Evolutionary conservation across 179 eudicot species (phyloP), one percentile per base, ranked within the genome.

Genomic region (Gypsophila paniculata): DNA sequence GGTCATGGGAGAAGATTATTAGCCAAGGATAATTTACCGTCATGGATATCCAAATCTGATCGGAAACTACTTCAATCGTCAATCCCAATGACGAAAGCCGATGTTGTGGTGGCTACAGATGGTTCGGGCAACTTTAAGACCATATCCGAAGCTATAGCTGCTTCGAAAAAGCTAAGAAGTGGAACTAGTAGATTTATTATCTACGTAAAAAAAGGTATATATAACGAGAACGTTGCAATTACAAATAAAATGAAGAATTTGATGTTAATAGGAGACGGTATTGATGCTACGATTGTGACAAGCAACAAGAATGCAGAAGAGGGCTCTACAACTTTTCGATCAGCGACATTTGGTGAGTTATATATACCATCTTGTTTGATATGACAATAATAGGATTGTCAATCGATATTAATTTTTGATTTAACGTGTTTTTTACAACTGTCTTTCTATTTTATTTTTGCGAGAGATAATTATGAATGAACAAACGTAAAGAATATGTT

Each of bases 251-350:
- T 85, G 85, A 83, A 75, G 71, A 90, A 90, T 61, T 63, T 91
- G 85, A 88, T 85, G 93, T 26, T 91, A 29, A 55, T 90, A 12
- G 93, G 97, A 60, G 97, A 90, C 78, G 97, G 97, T 10, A 90
- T 85, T 25, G 93, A 80, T 39, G 75, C 80, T 8, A 91, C 97
- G 12, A 68, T 90, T 68, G 84, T 91, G 55, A 90, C 86, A 0
- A 76, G 86, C 21, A 74, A 70, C 66, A 86, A 73, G 42, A 87
- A 79, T 65, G 86, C 57, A 46, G 69, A 68, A 38, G 90, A 75
- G 69, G 90, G 88, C 7, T 90, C 76, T 15, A 91, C 96, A 23
- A 91, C 97, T 19, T 90, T 82, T 64, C 73, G 77, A 17, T 88
- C 96, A 0, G 93, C 97, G n/a, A 91, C 97, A 63, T 78, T 88